Evolutionary conservation across 2,329 filamentous ascomycete genomes (phyloP), one percentile per base, ranked within the genome.

Genomic region (Lachnellula subtilissima): DNA sequence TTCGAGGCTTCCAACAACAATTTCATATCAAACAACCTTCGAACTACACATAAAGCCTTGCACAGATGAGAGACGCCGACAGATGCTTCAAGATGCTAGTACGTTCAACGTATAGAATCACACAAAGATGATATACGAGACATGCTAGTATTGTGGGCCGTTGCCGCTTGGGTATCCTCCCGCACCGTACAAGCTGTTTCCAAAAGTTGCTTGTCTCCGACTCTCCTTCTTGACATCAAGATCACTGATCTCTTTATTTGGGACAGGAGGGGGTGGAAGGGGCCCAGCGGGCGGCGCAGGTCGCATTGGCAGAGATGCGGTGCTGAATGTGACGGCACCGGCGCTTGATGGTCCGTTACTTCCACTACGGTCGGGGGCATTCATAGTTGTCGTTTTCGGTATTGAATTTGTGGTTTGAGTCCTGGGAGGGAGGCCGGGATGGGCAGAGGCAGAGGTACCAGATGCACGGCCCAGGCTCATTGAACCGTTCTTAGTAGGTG

Each of bases 281-380:
- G 81, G 76, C 11, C 80, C 82, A 8, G 76, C 80, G 3, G 80
- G 79, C 40, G 80, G 79, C 32, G 79, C 84, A 46, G 81, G 78
- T 48, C 87, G 81, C 56, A 88, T 79, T 1, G 87, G 85, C 49
- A 91, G 74, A 37, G 78, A 81, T 22, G 64, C 65, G 2, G 60
- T 64, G 22, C 52, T 62, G 54, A 87, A 86, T 2, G 80, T 82
- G 15, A 75, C 70, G 51, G 73, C 72, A 57, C 73, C 77, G 45
- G 75, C 74, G 62, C 76, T 78, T 53, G 73, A 53, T 71, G 73
- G 35, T 65, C 73, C 57, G 68, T 65, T 73, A 17, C 39, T 46
- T 14, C 55, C 53, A 23, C 50, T 53, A 43, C 62, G 54, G 25
- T 76, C 75, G 2, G 71, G 62, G 32, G 74, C 73, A 67, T 64